Conservation (phyloP, 805 yeast species). For the Myxozyma vanderwaltii region DNA sequence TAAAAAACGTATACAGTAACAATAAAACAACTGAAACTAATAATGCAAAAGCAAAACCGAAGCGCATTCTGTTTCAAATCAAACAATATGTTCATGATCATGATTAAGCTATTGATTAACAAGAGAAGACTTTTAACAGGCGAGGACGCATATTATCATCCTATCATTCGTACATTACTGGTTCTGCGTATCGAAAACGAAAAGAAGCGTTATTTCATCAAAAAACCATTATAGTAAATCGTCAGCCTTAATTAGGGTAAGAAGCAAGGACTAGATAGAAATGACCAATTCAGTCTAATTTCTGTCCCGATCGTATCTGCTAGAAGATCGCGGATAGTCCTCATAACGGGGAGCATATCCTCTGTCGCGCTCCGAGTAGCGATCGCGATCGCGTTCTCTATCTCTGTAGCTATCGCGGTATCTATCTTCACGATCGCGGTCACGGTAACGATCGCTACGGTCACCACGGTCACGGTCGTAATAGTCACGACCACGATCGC, state of each 20-base stretch:
- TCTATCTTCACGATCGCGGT: slow-evolving; percentile 20
- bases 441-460: slow-evolving; percentile 24
- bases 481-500: slow-evolving; percentile 24
- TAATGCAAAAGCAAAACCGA: too few species aligned
- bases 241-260: neutral
- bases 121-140: too few species aligned
- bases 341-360: slow-evolving; percentile 25
- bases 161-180: too few species aligned
- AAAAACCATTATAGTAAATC: too few species aligned
- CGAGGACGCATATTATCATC: too few species aligned
- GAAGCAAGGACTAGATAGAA: neutral
- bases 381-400: slow-evolving; percentile 19
- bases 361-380: slow-evolving; percentile 16
- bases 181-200: too few species aligned
- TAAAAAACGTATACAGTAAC: too few species aligned
- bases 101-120: too few species aligned
- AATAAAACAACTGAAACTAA: too few species aligned
- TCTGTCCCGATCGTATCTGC: slow-evolving; percentile 12
- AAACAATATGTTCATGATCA: too few species aligned
- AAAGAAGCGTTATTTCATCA: too few species aligned
- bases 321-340: slow-evolving; percentile 7
- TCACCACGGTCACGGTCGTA: slow-evolving; percentile 25
- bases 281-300: neutral
- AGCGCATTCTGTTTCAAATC: too few species aligned
- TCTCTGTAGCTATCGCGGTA: slow-evolving; percentile 13